phyloP scores from a whole-genome alignment of 257 asterid genomes.

The Verbascum thapsus region DNA sequence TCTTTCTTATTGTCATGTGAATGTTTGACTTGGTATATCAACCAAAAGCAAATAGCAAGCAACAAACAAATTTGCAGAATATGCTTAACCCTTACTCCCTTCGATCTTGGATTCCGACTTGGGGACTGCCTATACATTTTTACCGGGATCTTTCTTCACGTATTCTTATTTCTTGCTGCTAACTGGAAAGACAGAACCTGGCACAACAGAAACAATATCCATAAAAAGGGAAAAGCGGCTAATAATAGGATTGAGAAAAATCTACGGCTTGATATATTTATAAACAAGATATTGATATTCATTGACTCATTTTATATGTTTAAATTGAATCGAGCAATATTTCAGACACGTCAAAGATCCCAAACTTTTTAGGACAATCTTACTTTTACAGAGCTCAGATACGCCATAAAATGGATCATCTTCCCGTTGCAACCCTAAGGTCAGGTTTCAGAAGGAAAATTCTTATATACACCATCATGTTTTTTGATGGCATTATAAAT shows the following conservation, averaged over 20 bases:
- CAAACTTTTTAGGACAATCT: not conserved
- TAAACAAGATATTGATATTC: conserved; percentile 10
- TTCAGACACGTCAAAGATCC: not conserved
- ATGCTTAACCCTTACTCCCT: conserved; percentile 63
- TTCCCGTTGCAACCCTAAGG: not conserved
- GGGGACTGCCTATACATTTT: conserved; percentile 76
- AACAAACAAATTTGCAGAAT: conserved; percentile 72
- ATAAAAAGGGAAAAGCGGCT: conserved; percentile 12
- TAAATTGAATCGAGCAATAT: conserved; percentile 3
- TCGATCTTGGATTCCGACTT: conserved; percentile 74
- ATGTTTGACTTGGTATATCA: conserved; percentile 87
- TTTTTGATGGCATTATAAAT: too few species aligned
- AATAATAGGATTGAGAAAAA: not conserved
- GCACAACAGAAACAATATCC: conserved; percentile 5
- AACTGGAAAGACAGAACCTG: conserved; percentile 30
- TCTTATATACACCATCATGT: too few species aligned
- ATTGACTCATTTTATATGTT: conserved; percentile 6
- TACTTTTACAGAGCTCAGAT: conserved; percentile 3
- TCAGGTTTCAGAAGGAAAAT: too few species aligned
- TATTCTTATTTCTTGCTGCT: conserved; percentile 24
- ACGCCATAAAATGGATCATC: not conserved
- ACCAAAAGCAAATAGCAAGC: conserved; percentile 87
- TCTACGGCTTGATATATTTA: not conserved
- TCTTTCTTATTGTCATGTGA: conserved; percentile 78
- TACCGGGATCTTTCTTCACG: conserved; percentile 17